Percentiles rank a stretch among this genome's conserved stretches.
Conservation (phyloP, 139 green algal species). For the Zygnema circumcarinatum region DNA sequence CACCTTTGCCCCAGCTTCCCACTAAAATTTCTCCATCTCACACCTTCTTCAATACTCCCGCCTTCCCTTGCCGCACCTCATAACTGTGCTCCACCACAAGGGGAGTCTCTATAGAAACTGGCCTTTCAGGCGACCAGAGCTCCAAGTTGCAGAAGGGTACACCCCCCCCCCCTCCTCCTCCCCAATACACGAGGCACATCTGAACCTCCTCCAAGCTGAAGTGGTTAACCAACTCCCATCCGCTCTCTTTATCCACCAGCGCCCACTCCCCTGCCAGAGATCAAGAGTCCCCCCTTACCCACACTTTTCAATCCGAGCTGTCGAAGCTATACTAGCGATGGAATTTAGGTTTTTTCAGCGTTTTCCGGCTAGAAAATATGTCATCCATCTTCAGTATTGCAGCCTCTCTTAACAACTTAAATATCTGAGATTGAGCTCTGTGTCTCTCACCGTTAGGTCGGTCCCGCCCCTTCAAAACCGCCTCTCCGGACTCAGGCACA, state of each 20-base stretch:
- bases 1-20: no score
- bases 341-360: background rate
- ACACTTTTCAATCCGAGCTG: background rate
- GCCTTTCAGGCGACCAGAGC: constrained; percentile 30
- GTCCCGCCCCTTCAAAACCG: background rate
- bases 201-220: constrained; percentile 19
- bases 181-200: constrained; percentile 35
- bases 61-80: no score
- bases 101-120: constrained; percentile 21
- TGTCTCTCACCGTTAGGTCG: background rate
- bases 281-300: background rate
- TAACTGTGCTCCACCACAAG: constrained; percentile 21
- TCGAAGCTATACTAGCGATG: background rate
- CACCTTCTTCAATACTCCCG: no score
- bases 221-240: constrained; percentile 35
- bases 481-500: background rate
- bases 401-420: no score
- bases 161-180: no score
- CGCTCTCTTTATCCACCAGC: background rate
- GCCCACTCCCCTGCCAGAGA: constrained; percentile 12
- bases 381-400: no score
- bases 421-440: background rate
- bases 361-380: constrained; percentile 11
- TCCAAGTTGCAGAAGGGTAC: constrained; percentile 44
- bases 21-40: no score